Conservation (phyloP, 2,329 filamentous ascomycete species). For the Chaetomium olivaceum region DNA sequence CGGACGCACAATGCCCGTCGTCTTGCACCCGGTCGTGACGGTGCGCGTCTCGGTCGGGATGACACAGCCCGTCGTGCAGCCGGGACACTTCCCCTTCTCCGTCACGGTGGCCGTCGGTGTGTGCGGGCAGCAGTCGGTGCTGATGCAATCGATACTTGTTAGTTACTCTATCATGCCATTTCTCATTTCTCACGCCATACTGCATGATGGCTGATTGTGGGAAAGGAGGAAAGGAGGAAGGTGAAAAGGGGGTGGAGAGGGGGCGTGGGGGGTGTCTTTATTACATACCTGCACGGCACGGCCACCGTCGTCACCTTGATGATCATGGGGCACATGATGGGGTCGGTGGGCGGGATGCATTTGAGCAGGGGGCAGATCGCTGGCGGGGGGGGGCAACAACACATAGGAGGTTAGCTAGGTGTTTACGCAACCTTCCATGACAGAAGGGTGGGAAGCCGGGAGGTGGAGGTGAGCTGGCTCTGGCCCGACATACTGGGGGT, state of each 20-base stretch:
- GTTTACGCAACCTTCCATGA: not conserved
- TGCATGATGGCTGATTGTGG: too few relatives aligned
- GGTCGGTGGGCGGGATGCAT: conserved; percentile 26
- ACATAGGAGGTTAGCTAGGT: not conserved
- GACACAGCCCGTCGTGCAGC: conserved; percentile 35
- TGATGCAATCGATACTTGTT: too few relatives aligned
- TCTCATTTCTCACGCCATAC: too few relatives aligned
- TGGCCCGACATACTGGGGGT: conserved; percentile 15
- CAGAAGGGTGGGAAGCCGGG: too few relatives aligned
- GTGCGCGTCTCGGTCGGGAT: conserved; percentile 31
- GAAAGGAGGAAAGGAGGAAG: not conserved
- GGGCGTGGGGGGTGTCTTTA: not conserved
- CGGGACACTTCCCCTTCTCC: conserved; percentile 27
- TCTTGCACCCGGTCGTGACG: conserved; percentile 31
- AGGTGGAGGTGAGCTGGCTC: too few relatives aligned
- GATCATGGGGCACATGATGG: conserved; percentile 35
- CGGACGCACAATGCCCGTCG: not conserved
- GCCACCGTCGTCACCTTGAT: conserved; percentile 38
- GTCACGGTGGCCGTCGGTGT: conserved; percentile 37
- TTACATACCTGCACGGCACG: conserved; percentile 38
- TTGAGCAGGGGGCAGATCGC: not conserved
- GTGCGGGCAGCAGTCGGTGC: conserved; percentile 42
- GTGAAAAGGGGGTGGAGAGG: not conserved
- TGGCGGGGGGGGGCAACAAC: not conserved
- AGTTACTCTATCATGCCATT: too few relatives aligned